Evolutionary conservation across 169 alveolate genomes (phyloP), one percentile per base, ranked within the genome.

Genomic region (Plasmodium chabaudi): DNA sequence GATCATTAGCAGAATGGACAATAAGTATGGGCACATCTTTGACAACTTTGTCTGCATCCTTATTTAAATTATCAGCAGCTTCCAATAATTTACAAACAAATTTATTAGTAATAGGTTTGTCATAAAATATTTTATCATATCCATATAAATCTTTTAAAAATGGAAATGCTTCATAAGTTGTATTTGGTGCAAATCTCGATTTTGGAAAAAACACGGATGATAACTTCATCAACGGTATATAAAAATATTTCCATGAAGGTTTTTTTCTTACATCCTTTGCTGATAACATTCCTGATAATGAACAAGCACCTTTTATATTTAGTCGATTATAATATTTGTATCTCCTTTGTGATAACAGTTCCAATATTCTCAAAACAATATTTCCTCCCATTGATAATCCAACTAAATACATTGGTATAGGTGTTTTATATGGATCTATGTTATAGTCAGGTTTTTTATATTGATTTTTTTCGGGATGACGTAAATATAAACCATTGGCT

Each of bases 381-480:
- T 88, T 88, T 21, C 95, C 95, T 13, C 95, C 95, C 95, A 92
- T 92, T 25, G 93, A 86, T 39, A 92, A 39, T 34, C 95, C 95
- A 5, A 65, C 53, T 49, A 92, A 79, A 72, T 77, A 84, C 6
- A 71, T 57, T 53, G 72, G 87, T 2, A 34, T 3, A 9, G 87
- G 86, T 23, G 61, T 79, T 12, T 15, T 17, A 13, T 13, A 51
- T 2, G 59, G 5, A 2, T 51, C 19, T 51, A 51, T 51, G 3
- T 51, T 51, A 12, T 12, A 12, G 5, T 51, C 59, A 51, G 23
- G n/a, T 12, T 9, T 13, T 51, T 13, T 13, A 51, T 12, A 51
- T 51, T 51, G 59, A 51, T 15, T 51, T 2, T 15, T 1, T 51
- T 0, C n/a, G 1, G 59, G 59, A 5, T 51, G 1, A 0, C 21